Percentiles rank a stretch among this genome's conserved stretches.
Conservation (phyloP, 768 basidiomycete genomes). For the Amanita exitialis region DNA sequence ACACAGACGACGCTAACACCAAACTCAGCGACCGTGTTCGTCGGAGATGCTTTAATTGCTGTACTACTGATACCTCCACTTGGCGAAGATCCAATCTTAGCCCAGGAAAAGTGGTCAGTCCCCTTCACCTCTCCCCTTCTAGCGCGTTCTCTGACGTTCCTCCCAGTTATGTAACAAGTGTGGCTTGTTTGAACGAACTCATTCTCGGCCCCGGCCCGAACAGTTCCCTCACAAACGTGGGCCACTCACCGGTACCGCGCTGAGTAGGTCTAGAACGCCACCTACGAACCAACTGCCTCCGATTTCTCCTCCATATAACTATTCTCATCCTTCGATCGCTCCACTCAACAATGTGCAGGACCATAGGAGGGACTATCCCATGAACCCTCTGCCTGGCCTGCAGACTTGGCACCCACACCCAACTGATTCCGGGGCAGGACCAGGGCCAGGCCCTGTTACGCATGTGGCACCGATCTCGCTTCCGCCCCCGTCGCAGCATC, state of each 20-base stretch:
- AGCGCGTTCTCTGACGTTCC: conserved; percentile 11
- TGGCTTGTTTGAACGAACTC: conserved; percentile 73
- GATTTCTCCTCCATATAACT: conserved; percentile 39
- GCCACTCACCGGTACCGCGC: conserved; percentile 43
- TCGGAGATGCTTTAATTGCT: conserved; percentile 75
- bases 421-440: not conserved
- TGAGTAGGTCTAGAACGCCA: conserved; percentile 38
- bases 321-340: conserved; percentile 43
- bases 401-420: conserved; percentile 32
- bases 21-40: conserved; percentile 73
- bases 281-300: conserved; percentile 33
- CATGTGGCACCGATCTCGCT: conserved; percentile 1
- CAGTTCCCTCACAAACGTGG: conserved; percentile 78
- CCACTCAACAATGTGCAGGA: conserved; percentile 18
- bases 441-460: not conserved
- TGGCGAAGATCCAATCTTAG: conserved; percentile 72
- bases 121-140: not conserved
- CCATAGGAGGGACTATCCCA: conserved; percentile 6
- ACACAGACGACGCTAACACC: conserved; percentile 74
- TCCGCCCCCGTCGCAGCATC: not conserved
- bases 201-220: conserved; percentile 68
- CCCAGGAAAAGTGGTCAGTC: conserved; percentile 65
- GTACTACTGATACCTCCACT: conserved; percentile 76
- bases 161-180: conserved; percentile 57
- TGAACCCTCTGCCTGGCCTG: conserved; percentile 33